Conservation (phyloP, 805 yeast genomes). For the Candida andamanensis region DNA sequence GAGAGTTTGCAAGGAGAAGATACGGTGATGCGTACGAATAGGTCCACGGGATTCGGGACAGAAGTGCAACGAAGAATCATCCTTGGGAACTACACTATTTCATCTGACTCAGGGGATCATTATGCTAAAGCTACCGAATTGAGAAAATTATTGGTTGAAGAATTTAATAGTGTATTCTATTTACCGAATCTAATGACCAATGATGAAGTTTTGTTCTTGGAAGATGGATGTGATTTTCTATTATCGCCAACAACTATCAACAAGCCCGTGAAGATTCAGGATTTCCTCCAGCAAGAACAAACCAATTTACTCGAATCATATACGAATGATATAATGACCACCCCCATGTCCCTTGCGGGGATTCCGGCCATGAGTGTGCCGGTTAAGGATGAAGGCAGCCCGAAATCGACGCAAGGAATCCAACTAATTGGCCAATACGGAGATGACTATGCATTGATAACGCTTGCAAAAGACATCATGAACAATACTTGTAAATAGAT, state of each 20-base stretch:
- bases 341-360: slow-evolving; percentile 90
- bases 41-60: slow-evolving; percentile 64
- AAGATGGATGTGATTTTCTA: slow-evolving; percentile 49
- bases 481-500: slow-evolving; percentile 2
- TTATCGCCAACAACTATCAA: slow-evolving; percentile 68
- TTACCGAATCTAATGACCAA: slow-evolving; percentile 35
- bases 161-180: slow-evolving; percentile 62
- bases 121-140: slow-evolving; percentile 70
- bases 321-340: slow-evolving; percentile 77
- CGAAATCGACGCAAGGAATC: slow-evolving; percentile 45
- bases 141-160: slow-evolving; percentile 54
- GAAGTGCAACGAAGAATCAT: slow-evolving; percentile 83
- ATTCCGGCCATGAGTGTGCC: slow-evolving; percentile 84
- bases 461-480: slow-evolving; percentile 16
- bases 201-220: neutral
- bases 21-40: slow-evolving; percentile 37
- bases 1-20: slow-evolving; percentile 8
- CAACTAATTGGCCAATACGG: slow-evolving; percentile 88
- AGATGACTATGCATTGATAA: slow-evolving; percentile 61
- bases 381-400: slow-evolving; percentile 30
- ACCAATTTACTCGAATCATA: slow-evolving; percentile 56
- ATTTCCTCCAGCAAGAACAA: slow-evolving; percentile 30
- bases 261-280: slow-evolving; percentile 48
- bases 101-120: slow-evolving; percentile 70
- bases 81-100: slow-evolving; percentile 81